Base-by-base conservation (phyloP, 768 basidiomycete genomes). In the Trametes elegans region DNA sequence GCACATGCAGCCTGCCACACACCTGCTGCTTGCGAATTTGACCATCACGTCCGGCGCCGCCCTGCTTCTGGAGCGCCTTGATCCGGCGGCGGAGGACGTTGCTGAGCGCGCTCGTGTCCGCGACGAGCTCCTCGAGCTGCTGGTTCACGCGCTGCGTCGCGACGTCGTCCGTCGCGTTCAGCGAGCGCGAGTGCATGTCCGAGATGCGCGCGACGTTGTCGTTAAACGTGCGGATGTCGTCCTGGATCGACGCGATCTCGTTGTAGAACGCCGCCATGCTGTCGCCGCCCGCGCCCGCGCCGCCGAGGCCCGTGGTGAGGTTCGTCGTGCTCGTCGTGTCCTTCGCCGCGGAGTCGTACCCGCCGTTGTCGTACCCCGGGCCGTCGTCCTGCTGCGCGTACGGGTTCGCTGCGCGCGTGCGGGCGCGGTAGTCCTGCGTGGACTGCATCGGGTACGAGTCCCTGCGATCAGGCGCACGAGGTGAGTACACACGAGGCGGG, bases 281-380 rank as follows among this genome's bases (percentile, higher is more conserved):
- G n/a, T n/a, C 34, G 34, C 34, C 67, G 68, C 87, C 86, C 24
- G 72, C 77, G 24, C n/a, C n/a, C n/a, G n/a, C n/a, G n/a, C n/a
- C n/a, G n/a, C 65, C 70, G 14, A 51, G 62, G 35, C 60, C 45
- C 26, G 46, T 41, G 36, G 59, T 59, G 19, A 81, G 68, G 64
- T 80, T 77, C 28, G 79, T 73, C 48, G 77, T 76, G 70, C 79
- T 84, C 61, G 82, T 81, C 7, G 26, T 38, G 42, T 43, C 49
- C 61, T 75, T 80, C 49, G 85, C 84, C 29, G 82, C 81, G 13
- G 83, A 75, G 85, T 90, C 88, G 67, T 89, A 87, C 66, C 89
- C 89, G 44, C 76, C 55, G 18, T 52, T 65, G 63, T 80, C 80
- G 58, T 85, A 87, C 66, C 89, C 89, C 45, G 76, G 56, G 18